Evolutionary conservation across 2,329 filamentous ascomycete genomes (phyloP), one percentile per base, ranked within the genome.

Genomic region (Ophiostoma novo-ulmi): DNA sequence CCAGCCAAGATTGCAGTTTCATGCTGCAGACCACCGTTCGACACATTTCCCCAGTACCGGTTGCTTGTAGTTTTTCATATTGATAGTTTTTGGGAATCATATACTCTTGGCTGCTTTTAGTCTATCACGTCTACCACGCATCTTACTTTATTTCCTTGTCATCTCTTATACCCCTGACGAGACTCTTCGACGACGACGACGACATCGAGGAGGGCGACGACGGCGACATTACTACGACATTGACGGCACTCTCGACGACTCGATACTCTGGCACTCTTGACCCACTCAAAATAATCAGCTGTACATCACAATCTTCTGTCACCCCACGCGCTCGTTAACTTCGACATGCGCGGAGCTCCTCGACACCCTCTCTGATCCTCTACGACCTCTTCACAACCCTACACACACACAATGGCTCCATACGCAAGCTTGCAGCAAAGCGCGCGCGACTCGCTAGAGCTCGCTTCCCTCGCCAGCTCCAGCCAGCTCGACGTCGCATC

Each of bases 401-500:
- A 7, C 44, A 39, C 67, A 14, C 36, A 55, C 70, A 83, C 81
- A 80, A 78, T 80, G 73, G 76, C 78, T 72, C 78, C 79, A 75
- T 85, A 84, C 72, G 78, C 80, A 74, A 80, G 78, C 75, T 79
- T 82, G 71, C 81, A 81, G 74, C 78, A 81, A 74, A 80, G 82
- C 74, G 80, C 88, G 52, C 92, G 95, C 82, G 95, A 99, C 85
- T 98, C 94, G 66, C 88, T 99, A 77, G 95, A 99, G 83, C 90
- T 99, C 71, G 95, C 94, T 72, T 97, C 94, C 69, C 88, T 99
- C 74, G 95, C 94, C 72, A 97, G 93, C 73, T 94, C 91, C 52
- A 93, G 91, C 75, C 87, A 75, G 73, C 61, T 85, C 69, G 84
- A 82, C 67, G 87, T 86, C 67, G 85, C 85, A 72, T 87, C 86